Evolutionary conservation across 2,329 filamentous ascomycete genomes (phyloP), one percentile per base, ranked within the genome.

Genomic region (Diplodia intermedia): DNA sequence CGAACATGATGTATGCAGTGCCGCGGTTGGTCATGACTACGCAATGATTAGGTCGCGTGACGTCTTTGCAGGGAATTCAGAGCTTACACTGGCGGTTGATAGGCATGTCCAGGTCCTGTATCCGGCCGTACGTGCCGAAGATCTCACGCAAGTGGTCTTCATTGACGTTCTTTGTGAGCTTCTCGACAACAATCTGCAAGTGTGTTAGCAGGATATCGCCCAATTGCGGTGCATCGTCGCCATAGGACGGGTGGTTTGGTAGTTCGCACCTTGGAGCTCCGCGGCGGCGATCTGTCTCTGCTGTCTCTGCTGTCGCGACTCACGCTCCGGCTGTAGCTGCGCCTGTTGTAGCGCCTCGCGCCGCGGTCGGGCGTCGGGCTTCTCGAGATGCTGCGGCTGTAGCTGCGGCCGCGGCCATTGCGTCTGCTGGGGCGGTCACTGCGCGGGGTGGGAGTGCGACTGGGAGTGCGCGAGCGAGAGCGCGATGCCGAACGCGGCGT

Each of bases 151-250:
- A 83, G 75, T 99, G 95, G 20, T 87, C 87, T 77, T 94, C 92
- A 69, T 92, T 96, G 73, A 99, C 90, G 75, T 97, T 98, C 79
- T 96, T 97, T 4, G 94, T 97, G 75, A 99, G 85, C 71, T 96
- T 94, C 80, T 99, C 95, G 56, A 99, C 91, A 20, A 99, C 93
- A 77, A 99, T 94, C 92, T 97, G 74, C 12, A 14, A 53, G 71
- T 15, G n/a, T 8, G 60, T 68, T 14, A 66, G 67, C 29, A 26
- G 40, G 14, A 15, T 18, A 43, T 43, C 15, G 40, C 15, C 8
- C 15, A 20, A 49, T 54, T 66, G 12, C 18, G 18, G 23, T n/a
- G 15, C n/a, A 18, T 15, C n/a, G 9, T 38, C 31, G 31, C 31
- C 31, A 33, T 33, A 33, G 26, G 26, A 26, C 26, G 26, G 26